phyloP scores from a whole-genome alignment of 2,329 filamentous ascomycete genomes.

The Alternaria gansuensis region DNA sequence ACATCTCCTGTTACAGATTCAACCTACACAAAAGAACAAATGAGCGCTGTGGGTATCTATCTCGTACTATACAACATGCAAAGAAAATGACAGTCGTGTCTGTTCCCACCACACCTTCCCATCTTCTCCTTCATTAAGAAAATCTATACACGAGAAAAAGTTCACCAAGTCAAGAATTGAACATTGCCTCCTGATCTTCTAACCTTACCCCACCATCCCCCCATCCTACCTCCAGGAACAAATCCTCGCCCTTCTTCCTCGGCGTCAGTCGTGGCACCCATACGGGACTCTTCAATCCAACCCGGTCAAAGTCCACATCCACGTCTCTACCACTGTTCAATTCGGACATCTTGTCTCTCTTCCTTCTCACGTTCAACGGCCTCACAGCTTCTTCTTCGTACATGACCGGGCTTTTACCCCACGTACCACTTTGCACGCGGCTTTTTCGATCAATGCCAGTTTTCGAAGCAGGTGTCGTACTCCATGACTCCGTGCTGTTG shows the following conservation, averaged over 20 bases:
- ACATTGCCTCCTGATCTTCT: conserved; percentile 1
- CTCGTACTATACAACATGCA: conserved; percentile 17
- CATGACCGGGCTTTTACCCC: conserved; percentile 41
- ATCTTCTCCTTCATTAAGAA: conserved; percentile 5
- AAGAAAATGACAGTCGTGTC: conserved; percentile 17
- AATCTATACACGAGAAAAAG: conserved; percentile 20
- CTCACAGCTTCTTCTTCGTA: conserved; percentile 35
- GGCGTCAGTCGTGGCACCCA: conserved; percentile 74
- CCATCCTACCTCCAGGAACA: conserved; percentile 60
- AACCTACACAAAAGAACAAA: conserved; percentile 4
- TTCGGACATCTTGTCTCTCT: conserved; percentile 29
- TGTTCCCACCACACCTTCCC: background rate
- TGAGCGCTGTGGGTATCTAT: conserved; percentile 24
- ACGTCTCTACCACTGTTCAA: conserved; percentile 31
- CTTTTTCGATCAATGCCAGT: conserved; percentile 30
- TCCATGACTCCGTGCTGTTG: conserved; percentile 39
- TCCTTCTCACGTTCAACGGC: conserved; percentile 40
- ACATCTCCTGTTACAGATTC: conserved; percentile 1
- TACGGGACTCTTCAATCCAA: conserved; percentile 56
- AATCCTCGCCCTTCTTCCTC: conserved; percentile 70
- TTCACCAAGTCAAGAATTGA: conserved; percentile 14
- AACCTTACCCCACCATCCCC: conserved; percentile 18
- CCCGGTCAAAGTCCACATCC: conserved; percentile 29
- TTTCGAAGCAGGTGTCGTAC: conserved; percentile 27
- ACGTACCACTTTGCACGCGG: conserved; percentile 38